A percentile compares a stretch with the other conserved stretches of the same genome.
phyloP scores from a whole-genome alignment of 139 green algal genomes.

The Parachlorella kessleri region DNA sequence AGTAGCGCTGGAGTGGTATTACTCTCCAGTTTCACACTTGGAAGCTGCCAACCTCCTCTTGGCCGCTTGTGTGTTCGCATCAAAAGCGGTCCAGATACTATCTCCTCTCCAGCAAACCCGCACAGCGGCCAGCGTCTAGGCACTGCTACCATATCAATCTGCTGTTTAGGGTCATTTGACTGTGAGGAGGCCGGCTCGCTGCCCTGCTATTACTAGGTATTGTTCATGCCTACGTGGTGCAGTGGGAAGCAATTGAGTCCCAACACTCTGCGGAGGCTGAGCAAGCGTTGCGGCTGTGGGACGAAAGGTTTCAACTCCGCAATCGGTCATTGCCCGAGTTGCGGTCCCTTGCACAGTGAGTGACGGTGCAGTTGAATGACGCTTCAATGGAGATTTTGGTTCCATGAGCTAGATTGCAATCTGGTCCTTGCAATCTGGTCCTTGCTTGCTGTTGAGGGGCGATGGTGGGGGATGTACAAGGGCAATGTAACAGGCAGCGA shows the following conservation, averaged over 20 bases:
- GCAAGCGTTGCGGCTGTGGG: background rate
- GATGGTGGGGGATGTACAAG: too few species aligned
- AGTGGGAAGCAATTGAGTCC: background rate
- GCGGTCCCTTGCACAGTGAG: background rate
- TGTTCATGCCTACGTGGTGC: too few species aligned
- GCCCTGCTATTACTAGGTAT: background rate
- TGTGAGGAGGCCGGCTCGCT: background rate
- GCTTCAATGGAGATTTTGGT: background rate
- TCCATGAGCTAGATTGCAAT: background rate
- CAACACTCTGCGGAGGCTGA: background rate
- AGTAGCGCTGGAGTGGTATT: too few species aligned
- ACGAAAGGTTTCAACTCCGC: background rate
- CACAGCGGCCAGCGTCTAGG: too few species aligned
- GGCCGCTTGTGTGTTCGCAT: background rate
- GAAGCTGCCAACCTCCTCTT: too few species aligned
- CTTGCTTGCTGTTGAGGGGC: background rate
- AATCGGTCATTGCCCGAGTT: background rate
- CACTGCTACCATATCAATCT: background rate
- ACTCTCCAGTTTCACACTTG: too few species aligned
- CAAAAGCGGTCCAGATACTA: too few species aligned
- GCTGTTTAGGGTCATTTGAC: background rate
- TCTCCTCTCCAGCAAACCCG: too few species aligned
- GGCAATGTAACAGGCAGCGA: too few species aligned
- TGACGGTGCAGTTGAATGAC: background rate
- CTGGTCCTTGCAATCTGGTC: background rate